Percentiles rank a stretch among this genome's conserved stretches.
Conservation (phyloP, 169 alveolate genomes). For the Cryptosporidium xiaoi region DNA sequence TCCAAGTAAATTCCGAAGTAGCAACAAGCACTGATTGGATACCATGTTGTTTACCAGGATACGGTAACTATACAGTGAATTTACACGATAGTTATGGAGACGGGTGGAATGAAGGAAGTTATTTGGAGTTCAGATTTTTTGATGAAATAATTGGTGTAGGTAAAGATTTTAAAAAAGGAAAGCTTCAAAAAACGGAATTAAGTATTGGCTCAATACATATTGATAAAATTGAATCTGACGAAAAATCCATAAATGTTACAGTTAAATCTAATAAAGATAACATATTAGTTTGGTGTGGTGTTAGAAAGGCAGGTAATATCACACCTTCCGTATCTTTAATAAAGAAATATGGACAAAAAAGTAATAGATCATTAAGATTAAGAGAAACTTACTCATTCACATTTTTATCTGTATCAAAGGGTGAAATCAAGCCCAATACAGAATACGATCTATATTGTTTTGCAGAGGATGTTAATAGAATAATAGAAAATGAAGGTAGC, state of each 20-base stretch:
- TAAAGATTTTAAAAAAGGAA: conserved; percentile 72
- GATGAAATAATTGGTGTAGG: conserved; percentile 76
- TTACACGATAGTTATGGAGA: conserved; percentile 79
- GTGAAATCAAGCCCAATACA: conserved; percentile 76
- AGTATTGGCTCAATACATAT: conserved; percentile 71
- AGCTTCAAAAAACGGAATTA: conserved; percentile 52
- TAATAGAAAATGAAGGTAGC: conserved; percentile 42
- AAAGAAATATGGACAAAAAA: conserved; percentile 79
- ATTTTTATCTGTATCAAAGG: conserved; percentile 50
- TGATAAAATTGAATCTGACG: conserved; percentile 70
- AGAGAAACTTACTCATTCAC: conserved; percentile 47
- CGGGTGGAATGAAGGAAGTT: conserved; percentile 78
- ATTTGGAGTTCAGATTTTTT: conserved; percentile 80
- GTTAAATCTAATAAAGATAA: conserved; percentile 70
- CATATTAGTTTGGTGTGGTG: conserved; percentile 80
- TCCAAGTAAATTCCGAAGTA: conserved; percentile 34
- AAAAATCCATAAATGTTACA: conserved; percentile 62
- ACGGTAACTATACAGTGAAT: conserved; percentile 79
- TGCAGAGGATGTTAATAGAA: conserved; percentile 76
- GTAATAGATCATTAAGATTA: conserved; percentile 64
- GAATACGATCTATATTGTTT: conserved; percentile 79
- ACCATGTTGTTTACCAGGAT: conserved; percentile 82
- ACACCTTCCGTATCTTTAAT: conserved; percentile 76
- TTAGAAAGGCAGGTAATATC: conserved; percentile 73
- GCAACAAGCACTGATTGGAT: conserved; percentile 75